Conservation (phyloP, 495 filamentous ascomycete species). For the Aspergillus campestris region DNA sequence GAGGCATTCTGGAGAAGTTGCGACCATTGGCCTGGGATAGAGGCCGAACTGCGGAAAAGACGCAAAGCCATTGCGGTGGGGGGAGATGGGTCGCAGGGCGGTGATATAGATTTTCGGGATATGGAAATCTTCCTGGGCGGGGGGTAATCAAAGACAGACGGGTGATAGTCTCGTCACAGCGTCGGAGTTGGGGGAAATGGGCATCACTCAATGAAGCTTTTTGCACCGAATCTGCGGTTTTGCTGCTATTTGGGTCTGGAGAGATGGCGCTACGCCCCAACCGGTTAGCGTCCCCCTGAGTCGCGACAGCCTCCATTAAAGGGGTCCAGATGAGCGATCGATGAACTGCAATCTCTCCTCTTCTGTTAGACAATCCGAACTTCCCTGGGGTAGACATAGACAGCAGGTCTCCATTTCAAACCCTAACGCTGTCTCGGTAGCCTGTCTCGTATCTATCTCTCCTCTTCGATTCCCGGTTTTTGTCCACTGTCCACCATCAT, state of each 20-base stretch:
- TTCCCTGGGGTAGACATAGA: background rate
- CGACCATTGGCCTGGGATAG: slow-evolving; percentile 8
- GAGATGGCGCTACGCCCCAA: slow-evolving; percentile 21
- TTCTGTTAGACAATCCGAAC: background rate
- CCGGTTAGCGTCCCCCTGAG: slow-evolving; percentile 33
- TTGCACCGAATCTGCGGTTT: slow-evolving; percentile 6
- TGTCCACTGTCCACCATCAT: too few relatives aligned
- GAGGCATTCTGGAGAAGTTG: slow-evolving; percentile 9
- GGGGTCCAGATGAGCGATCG: slow-evolving; percentile 22
- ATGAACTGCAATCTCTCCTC: slow-evolving; percentile 10
- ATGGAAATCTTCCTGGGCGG: too few relatives aligned
- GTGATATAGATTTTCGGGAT: too few relatives aligned
- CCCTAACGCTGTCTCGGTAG: background rate
- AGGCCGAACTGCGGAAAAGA: slow-evolving; percentile 7
- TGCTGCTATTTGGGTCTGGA: slow-evolving; percentile 18
- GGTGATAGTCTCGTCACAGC: background rate
- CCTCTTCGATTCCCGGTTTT: background rate
- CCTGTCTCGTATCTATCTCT: background rate
- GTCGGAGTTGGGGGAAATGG: too few relatives aligned
- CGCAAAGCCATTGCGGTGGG: background rate
- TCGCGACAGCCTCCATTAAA: slow-evolving; percentile 33
- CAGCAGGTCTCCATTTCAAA: background rate
- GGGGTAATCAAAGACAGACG: slow-evolving; percentile 17
- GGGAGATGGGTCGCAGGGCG: too few relatives aligned
- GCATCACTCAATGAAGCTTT: slow-evolving; percentile 10